Conservation (phyloP, 2,329 filamentous ascomycete species). For the Diaporthe citri region DNA sequence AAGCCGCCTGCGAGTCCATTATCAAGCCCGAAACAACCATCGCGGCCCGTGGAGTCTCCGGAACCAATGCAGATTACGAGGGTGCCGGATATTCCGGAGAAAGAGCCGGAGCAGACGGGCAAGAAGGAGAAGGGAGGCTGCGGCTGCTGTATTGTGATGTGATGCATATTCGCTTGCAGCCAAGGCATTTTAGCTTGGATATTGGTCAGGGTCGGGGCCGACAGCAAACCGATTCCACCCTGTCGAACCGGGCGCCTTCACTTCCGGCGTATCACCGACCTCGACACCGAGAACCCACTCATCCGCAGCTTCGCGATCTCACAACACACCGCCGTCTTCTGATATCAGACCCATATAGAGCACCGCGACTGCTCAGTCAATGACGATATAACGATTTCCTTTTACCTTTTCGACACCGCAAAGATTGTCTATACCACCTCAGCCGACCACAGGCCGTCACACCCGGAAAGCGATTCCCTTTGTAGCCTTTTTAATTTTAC, state of each 20-base stretch:
- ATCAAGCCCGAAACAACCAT: conserved; percentile 61
- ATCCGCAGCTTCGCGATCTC: neutral
- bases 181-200: neutral
- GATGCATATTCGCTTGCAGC: conserved; percentile 47
- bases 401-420: conserved; percentile 27
- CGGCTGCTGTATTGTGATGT: conserved; percentile 83
- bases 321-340: conserved; percentile 7
- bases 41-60: conserved; percentile 54
- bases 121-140: conserved; percentile 71
- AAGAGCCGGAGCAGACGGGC: conserved; percentile 65
- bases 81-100: conserved; percentile 63
- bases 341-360: conserved; percentile 34
- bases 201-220: too few relatives aligned
- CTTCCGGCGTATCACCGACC: neutral
- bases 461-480: conserved; percentile 38
- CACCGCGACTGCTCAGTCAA: conserved; percentile 34
- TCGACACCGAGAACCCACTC: neutral
- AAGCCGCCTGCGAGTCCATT: conserved; percentile 55
- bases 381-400: conserved; percentile 37
- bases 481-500: conserved; percentile 37
- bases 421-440: conserved; percentile 23
- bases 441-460: conserved; percentile 19
- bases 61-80: conserved; percentile 52
- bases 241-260: neutral
- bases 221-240: neutral